phyloP scores from a whole-genome alignment of 2,329 filamentous ascomycete species.

The Coleophoma eucalyptorum region DNA sequence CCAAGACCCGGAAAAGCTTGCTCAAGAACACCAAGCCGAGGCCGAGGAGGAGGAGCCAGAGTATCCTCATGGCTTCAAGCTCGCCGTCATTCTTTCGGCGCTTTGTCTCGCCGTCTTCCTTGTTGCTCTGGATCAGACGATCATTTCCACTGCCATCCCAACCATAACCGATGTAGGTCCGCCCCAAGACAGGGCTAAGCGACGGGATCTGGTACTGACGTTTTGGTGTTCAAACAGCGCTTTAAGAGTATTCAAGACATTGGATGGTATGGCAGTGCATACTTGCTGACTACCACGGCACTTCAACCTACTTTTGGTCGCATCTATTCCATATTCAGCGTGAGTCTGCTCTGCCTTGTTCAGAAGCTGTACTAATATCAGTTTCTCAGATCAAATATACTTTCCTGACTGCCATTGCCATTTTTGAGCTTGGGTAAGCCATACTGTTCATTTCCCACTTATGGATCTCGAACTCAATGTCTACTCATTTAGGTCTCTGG shows the following conservation, averaged over 20 bases:
- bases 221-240: neutral
- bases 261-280: slow-evolving; percentile 29
- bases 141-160: slow-evolving; percentile 33
- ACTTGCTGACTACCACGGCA: slow-evolving; percentile 29
- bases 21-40: neutral
- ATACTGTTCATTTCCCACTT: neutral
- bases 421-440: slow-evolving; percentile 25
- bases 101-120: slow-evolving; percentile 21
- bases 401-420: slow-evolving; percentile 21
- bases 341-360: slow-evolving; percentile 2
- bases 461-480: neutral
- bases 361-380: too few relatives aligned
- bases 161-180: slow-evolving; percentile 25
- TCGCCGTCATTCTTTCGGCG: slow-evolving; percentile 15
- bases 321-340: slow-evolving; percentile 26
- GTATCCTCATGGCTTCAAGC: slow-evolving; percentile 18
- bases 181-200: too few relatives aligned
- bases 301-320: slow-evolving; percentile 23
- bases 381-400: slow-evolving; percentile 18
- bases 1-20: neutral
- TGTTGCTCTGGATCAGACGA: slow-evolving; percentile 27
- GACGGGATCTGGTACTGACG: too few relatives aligned
- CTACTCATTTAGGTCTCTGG: slow-evolving; percentile 16
- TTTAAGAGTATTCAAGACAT: slow-evolving; percentile 18
- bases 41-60: slow-evolving; percentile 12